Evolutionary conservation across 2,329 filamentous ascomycete genomes (phyloP).

Genomic region (Penicillium sp.): DNA sequence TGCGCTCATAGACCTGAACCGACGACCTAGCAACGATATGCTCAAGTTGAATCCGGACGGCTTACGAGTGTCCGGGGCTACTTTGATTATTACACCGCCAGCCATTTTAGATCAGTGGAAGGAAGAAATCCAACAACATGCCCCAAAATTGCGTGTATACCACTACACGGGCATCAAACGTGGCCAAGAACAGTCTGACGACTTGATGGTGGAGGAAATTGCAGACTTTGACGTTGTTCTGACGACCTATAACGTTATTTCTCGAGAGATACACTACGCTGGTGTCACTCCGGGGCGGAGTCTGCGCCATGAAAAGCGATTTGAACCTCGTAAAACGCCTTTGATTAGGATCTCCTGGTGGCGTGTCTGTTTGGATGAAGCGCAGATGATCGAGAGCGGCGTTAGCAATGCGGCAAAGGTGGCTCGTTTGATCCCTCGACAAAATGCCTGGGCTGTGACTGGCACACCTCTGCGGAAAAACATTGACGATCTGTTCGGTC

Average conservation of each 20-base stretch:
- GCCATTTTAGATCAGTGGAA: constrained; percentile 60
- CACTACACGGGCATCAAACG: constrained; percentile 52
- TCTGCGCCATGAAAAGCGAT: constrained; percentile 58
- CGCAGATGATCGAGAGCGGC: constrained; percentile 90
- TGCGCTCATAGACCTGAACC: constrained; percentile 40
- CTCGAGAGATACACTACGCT: constrained; percentile 73
- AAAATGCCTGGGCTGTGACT: constrained; percentile 87
- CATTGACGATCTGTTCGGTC: constrained; percentile 69
- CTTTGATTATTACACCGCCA: constrained; percentile 57
- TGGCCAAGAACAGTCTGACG: constrained; percentile 28
- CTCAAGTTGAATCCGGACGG: constrained; percentile 16
- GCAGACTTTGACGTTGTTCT: constrained; percentile 51
- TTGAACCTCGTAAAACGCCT: constrained; percentile 64
- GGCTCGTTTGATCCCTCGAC: constrained; percentile 70
- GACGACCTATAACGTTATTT: constrained; percentile 64
- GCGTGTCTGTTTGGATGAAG: constrained; percentile 63
- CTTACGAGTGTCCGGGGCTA: constrained; percentile 45
- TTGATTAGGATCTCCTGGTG: constrained; percentile 81
- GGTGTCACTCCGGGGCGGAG: constrained; percentile 63
- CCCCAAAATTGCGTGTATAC: constrained; percentile 50
- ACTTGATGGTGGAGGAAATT: constrained; percentile 44
- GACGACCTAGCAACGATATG: constrained; percentile 17
- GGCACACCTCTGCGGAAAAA: constrained; percentile 83
- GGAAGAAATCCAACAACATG: constrained; percentile 53
- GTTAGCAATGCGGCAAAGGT: constrained; percentile 77